Conservation (phyloP, 1,284 basidiomycete genomes). For the Microbotryum silenes-acaulis region DNA sequence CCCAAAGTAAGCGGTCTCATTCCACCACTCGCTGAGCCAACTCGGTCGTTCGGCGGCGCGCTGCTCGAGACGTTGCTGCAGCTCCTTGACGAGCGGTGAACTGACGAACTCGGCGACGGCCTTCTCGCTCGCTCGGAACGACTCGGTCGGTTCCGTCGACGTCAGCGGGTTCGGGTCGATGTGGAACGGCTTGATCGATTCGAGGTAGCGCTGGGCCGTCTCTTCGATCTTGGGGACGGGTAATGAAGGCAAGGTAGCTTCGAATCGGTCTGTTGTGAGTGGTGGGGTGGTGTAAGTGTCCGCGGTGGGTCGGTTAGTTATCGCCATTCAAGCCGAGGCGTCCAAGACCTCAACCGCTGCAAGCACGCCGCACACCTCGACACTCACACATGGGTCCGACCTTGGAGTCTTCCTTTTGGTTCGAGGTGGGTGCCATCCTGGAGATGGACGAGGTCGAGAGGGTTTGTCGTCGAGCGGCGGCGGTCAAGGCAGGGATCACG, state of each 20-base stretch:
- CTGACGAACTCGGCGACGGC: slow-evolving; percentile 62
- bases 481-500: too few species aligned
- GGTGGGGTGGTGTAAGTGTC: not conserved
- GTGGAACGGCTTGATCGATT: slow-evolving; percentile 67
- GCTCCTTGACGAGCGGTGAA: slow-evolving; percentile 59
- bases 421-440: not conserved
- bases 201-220: slow-evolving; percentile 77
- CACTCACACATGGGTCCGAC: slow-evolving; percentile 13
- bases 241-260: slow-evolving; percentile 68
- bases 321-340: too few species aligned
- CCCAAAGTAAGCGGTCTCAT: slow-evolving; percentile 65
- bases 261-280: slow-evolving; percentile 25
- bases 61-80: slow-evolving; percentile 72
- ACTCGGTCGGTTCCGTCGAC: slow-evolving; percentile 29
- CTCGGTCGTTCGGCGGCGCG: slow-evolving; percentile 58
- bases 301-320: too few species aligned
- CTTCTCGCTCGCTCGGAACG: slow-evolving; percentile 32
- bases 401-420: not conserved
- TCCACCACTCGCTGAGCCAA: slow-evolving; percentile 98
- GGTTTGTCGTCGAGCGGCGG: too few species aligned
- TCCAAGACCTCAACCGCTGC: too few species aligned
- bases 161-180: slow-evolving; percentile 48
- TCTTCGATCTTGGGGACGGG: slow-evolving; percentile 75
- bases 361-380: not conserved
- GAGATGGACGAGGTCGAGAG: too few species aligned